Evolutionary conservation across 441 rosid species (phyloP), one percentile per base, ranked within the genome.

Genomic region (Jatropha multifida): DNA sequence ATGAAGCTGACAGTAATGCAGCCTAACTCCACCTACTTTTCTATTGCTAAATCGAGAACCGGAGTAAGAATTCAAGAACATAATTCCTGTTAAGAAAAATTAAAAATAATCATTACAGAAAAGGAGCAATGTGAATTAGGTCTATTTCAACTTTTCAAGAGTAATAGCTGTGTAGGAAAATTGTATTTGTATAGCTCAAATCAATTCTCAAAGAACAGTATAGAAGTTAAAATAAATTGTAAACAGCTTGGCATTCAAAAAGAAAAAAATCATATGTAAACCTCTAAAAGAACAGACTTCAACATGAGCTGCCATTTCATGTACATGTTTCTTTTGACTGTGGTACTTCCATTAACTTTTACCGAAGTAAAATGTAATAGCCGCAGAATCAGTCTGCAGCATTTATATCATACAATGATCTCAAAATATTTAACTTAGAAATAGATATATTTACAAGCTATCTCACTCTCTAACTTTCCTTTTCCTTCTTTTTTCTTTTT

Each of bases 391-490:
- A 78, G 78, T 71, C 79, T 84, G 80, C 85, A 75, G 40, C 46
- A 37, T 27, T 46, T 18, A 40, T 27, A 41, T 48, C 12, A 76
- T 65, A 44, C 72, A 72, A 41, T 61, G 60, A 68, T 73, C 64
- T 73, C 59, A 56, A 73, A 69, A 46, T 27, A 71, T 44, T 23
- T 52, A 65, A 75, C 20, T 59, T 62, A 68, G 72, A 68, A 58
- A 70, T 60, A 81, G 64, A 72, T 70, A 76, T 79, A 86, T 88
- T 86, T 88, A 84, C 90, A 87, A 37, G 76, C 81, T 85, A 85
- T 77, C 81, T 79, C 76, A 76, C 77, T 80, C 68, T 63, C 83
- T 78, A 79, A 62, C 69, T 76, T 55, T 67, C 61, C 66, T 62
- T 75, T 54, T 51, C 80, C 76, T 71, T 68, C 58, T 17, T 54